Percentiles rank a stretch among this genome's conserved stretches.
These are phyloP conservation scores for Arbutus unedo DNA, from an alignment of 148 eudicot species.

Conservation along the genomic window DNA sequence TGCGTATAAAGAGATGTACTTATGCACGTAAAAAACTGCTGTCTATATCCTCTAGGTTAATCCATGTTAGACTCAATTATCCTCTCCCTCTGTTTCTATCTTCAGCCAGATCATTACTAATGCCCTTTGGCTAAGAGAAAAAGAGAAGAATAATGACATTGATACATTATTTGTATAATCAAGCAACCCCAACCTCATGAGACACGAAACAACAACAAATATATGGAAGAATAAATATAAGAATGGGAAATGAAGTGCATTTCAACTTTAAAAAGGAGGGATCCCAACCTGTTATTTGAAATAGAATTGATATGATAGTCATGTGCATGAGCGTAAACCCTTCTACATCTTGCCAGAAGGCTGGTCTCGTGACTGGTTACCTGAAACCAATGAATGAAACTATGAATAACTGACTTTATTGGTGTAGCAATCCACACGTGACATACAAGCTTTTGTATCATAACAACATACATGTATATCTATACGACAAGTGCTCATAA, in stretches of 20 bases:
- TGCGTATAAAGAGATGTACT: neutral
- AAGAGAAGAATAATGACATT: neutral
- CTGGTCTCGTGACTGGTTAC: constrained; percentile 66
- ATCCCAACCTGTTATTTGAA: constrained; percentile 67
- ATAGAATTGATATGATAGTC: constrained; percentile 86
- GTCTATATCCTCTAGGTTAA: neutral
- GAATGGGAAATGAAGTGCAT: neutral
- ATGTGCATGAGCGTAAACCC: constrained; percentile 87
- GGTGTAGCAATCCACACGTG: neutral
- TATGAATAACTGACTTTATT: constrained; percentile 1
- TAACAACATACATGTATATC: neutral
- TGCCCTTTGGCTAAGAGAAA: neutral
- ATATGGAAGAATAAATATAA: neutral
- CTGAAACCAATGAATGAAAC: constrained; percentile 26
- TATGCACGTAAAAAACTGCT: neutral
- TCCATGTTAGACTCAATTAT: neutral
- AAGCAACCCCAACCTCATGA: neutral
- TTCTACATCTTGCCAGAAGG: constrained; percentile 77
- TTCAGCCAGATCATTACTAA: neutral
- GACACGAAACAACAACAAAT: neutral
- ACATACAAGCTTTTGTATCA: neutral
- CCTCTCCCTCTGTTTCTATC: neutral
- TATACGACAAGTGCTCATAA: neutral
- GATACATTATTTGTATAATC: neutral
- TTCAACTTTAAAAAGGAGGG: constrained; percentile 1